phyloP scores from a whole-genome alignment of 1,284 basidiomycete species.

The Fomes fomentarius region DNA sequence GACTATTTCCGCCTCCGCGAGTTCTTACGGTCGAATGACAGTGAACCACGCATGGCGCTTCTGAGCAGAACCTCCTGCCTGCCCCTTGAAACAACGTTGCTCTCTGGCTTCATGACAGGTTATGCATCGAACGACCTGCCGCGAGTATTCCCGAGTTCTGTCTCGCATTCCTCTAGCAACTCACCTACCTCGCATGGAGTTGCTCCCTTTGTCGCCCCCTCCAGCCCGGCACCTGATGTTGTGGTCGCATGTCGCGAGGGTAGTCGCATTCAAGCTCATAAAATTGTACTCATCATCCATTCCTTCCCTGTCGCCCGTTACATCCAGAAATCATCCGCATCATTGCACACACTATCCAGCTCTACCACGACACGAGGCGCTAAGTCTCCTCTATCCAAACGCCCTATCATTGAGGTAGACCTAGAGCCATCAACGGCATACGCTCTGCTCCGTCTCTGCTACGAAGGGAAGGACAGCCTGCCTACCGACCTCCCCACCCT shows the following conservation, averaged over 20 bases:
- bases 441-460: not conserved
- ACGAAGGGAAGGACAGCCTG: not conserved
- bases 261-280: not conserved
- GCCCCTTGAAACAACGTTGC: not conserved
- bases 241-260: not conserved
- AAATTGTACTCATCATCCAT: not conserved
- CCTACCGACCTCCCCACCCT: not conserved
- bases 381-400: not conserved
- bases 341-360: no score
- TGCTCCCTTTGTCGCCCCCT: not conserved
- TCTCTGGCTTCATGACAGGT: not conserved
- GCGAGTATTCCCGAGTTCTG: no score
- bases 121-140: not conserved
- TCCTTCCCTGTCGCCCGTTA: not conserved
- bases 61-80: not conserved
- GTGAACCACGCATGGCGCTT: not conserved
- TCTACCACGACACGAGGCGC: no score
- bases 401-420: not conserved
- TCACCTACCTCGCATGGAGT: no score
- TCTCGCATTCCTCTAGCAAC: no score
- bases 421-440: not conserved
- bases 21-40: constrained; percentile 2
- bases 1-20: constrained; percentile 20
- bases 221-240: not conserved
- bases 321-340: no score